Evolutionary conservation across 1,284 basidiomycete species (phyloP).

Genomic region (Puccinia brachypodii): DNA sequence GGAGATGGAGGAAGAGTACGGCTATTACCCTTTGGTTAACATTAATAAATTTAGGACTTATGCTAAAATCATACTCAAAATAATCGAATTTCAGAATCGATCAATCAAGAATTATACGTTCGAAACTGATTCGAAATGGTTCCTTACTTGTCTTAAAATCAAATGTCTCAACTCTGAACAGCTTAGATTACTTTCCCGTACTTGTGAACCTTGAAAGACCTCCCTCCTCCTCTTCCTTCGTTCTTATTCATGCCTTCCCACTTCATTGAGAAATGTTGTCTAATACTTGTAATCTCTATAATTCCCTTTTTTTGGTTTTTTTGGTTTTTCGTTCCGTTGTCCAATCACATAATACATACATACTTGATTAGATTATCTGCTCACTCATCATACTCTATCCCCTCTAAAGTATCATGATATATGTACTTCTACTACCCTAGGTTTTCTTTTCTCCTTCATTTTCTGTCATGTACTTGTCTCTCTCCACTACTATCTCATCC

Average conservation of each 20-base stretch:
- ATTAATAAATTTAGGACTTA: slow-evolving; percentile 80
- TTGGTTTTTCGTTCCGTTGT: no score
- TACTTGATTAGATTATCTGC: no score
- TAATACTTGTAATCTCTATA: background rate
- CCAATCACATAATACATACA: no score
- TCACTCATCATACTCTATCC: no score
- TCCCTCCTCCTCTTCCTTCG: background rate
- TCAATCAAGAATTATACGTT: slow-evolving; percentile 66
- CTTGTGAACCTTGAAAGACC: slow-evolving; percentile 49
- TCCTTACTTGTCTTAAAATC: slow-evolving; percentile 71
- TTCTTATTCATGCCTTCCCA: no score
- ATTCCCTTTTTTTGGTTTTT: background rate
- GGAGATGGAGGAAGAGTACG: slow-evolving; percentile 59
- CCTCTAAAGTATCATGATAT: no score
- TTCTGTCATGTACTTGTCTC: no score
- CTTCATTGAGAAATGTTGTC: background rate
- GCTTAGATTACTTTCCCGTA: slow-evolving; percentile 44
- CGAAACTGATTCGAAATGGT: slow-evolving; percentile 70
- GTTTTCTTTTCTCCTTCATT: no score
- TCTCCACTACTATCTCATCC: no score
- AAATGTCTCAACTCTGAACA: slow-evolving; percentile 61
- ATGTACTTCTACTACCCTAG: no score
- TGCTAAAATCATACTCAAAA: slow-evolving; percentile 71
- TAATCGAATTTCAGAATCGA: slow-evolving; percentile 76
- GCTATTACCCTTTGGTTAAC: slow-evolving; percentile 77